These are phyloP conservation scores for Acacia crassicarpa DNA, from an alignment of 306 rosid species.

Conservation along the genomic window DNA sequence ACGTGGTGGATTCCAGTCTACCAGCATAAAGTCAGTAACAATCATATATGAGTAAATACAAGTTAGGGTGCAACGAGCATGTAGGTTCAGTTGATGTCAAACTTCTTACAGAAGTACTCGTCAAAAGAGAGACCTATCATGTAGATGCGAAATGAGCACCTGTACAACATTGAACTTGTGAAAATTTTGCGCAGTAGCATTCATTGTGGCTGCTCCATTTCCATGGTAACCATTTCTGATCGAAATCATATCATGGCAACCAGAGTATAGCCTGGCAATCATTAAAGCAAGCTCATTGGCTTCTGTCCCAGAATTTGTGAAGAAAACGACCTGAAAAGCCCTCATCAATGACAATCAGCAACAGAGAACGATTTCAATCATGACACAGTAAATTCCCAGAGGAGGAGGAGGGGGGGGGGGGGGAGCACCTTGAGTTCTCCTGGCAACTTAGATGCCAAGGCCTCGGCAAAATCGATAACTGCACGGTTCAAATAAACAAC, in stretches of 20 bases:
- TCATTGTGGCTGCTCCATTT: conserved; percentile 50
- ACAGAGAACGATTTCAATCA: neutral
- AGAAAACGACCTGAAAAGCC: conserved; percentile 41
- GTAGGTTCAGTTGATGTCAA: neutral
- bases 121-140: conserved; percentile 12
- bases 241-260: conserved; percentile 49
- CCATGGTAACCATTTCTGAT: conserved; percentile 58
- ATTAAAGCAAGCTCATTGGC: conserved; percentile 53
- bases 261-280: conserved; percentile 46
- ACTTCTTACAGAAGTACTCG: neutral
- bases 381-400: neutral
- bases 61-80: neutral
- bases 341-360: conserved; percentile 1
- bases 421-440: conserved; percentile 42
- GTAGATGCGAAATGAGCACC: conserved; percentile 26
- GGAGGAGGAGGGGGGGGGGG: neutral
- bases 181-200: conserved; percentile 42
- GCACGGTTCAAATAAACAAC: conserved; percentile 44
- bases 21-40: conserved; percentile 21
- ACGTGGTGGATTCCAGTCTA: conserved; percentile 52
- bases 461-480: conserved; percentile 48
- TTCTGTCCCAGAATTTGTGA: conserved; percentile 58
- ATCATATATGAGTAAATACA: neutral
- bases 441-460: conserved; percentile 44
- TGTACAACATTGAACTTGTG: conserved; percentile 49